Base-by-base conservation (phyloP, 2,329 filamentous ascomycete species). In the Venturia nashicola region DNA sequence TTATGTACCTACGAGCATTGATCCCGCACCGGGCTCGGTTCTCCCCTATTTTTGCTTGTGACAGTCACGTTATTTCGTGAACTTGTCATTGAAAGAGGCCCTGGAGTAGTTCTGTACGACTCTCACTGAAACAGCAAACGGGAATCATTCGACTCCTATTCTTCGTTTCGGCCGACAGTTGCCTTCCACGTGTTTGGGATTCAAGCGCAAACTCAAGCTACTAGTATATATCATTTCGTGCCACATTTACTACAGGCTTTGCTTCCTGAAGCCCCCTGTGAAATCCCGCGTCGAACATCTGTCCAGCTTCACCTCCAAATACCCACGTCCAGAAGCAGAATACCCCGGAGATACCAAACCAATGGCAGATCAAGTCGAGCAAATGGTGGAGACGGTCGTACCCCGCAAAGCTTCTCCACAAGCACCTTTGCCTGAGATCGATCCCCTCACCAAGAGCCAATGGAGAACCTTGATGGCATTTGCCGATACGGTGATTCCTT, bases 401-500 rank as follows among this genome's bases (percentile, higher is more conserved):
- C 54, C 44, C 18, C 72, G 72, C n/a, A 75, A 71, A 62, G 69
- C 72, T 34, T 68, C 71, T 46, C 77, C 80, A 61, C 71, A 83
- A 11, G 77, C 80, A 34, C 79, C 80, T 1, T 72, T 77, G 2
- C 76, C 80, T 18, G 67, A 71, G 4, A 72, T 76, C 14, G 76
- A 80, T 60, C 75, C 82, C 60, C 77, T 86, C 67, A 81, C 78
- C 2, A 72, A 79, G 14, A 71, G 75, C 2, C 84, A 87, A 77
- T 86, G 84, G 84, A 76, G 74, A 39, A 84, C 81, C 0, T 73
- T 87, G 3, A 74, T 83, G 59, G 79, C 83, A 32, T 77, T 87
- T 39, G 76, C 80, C 9, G 83, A 86, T 66, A 78, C 83, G 1
- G 73, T 83, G 20, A 74, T 90, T 40, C 86, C 87, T 2, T 80